phyloP scores from a whole-genome alignment of 1,284 basidiomycete genomes.

The Naganishia cerealis region DNA sequence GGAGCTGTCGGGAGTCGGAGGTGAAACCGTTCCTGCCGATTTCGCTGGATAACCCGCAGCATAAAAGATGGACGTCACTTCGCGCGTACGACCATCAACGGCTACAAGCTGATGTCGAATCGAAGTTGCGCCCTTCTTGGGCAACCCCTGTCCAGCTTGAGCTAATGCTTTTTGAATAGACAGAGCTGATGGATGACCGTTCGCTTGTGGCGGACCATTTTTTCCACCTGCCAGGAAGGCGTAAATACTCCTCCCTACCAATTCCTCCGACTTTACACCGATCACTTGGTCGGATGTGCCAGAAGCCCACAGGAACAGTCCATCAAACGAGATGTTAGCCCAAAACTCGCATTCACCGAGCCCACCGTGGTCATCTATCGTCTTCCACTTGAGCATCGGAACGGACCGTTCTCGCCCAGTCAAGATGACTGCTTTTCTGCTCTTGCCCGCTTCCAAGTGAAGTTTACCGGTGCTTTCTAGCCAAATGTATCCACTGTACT shows the following conservation, averaged over 20 bases:
- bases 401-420: slow-evolving; percentile 71
- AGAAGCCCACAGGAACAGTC: slow-evolving; percentile 48
- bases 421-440: slow-evolving; percentile 81
- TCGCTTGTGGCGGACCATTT: slow-evolving; percentile 38
- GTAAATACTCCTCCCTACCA: slow-evolving; percentile 48
- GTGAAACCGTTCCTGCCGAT: slow-evolving; percentile 3
- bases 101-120: slow-evolving; percentile 42
- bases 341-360: slow-evolving; percentile 51
- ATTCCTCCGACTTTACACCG: slow-evolving; percentile 42
- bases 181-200: slow-evolving; percentile 37
- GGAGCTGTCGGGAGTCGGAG: slow-evolving; percentile 27
- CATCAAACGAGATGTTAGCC: slow-evolving; percentile 49
- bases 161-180: slow-evolving; percentile 39
- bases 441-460: slow-evolving; percentile 83
- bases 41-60: slow-evolving; percentile 32
- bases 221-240: slow-evolving; percentile 47
- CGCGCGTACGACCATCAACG: slow-evolving; percentile 38
- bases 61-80: slow-evolving; percentile 47
- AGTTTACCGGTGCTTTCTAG: slow-evolving; percentile 80
- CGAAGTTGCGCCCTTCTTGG: slow-evolving; percentile 32
- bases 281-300: slow-evolving; percentile 41
- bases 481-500: slow-evolving; percentile 72
- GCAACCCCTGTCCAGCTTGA: slow-evolving; percentile 33
- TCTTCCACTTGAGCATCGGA: slow-evolving; percentile 65
- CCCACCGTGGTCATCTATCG: slow-evolving; percentile 59